Evolutionary conservation across 306 rosid genomes (phyloP).

Genomic region (Sechiopsis laciniata): DNA sequence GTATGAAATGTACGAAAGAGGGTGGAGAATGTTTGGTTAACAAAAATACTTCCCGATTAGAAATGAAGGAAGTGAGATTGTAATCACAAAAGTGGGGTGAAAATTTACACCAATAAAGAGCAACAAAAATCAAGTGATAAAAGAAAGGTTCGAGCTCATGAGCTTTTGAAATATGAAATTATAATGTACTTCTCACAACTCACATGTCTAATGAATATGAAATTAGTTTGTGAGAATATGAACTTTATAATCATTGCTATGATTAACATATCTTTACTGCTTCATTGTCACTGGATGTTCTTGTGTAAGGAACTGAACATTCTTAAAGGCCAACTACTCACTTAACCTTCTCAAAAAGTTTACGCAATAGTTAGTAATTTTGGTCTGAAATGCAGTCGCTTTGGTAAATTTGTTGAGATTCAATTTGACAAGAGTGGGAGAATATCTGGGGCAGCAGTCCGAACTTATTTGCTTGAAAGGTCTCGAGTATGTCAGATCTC

Average conservation of each 20-base stretch:
- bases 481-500: conserved; percentile 99
- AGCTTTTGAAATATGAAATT: not conserved
- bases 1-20: too few relatives aligned
- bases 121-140: too few relatives aligned
- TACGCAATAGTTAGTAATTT: not conserved
- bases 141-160: too few relatives aligned
- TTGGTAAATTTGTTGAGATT: conserved; percentile 98
- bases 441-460: conserved; percentile 94
- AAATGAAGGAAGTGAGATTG: too few relatives aligned
- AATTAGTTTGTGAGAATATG: not conserved
- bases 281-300: not conserved
- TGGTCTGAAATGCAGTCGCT: conserved; percentile 73
- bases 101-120: too few relatives aligned
- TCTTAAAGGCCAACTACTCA: not conserved
- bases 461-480: conserved; percentile 95
- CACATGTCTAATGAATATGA: not conserved
- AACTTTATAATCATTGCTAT: conserved; percentile 11
- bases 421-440: conserved; percentile 99
- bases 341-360: not conserved
- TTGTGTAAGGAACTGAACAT: not conserved
- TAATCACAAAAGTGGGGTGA: too few relatives aligned
- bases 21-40: too few relatives aligned
- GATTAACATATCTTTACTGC: conserved; percentile 13
- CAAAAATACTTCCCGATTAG: too few relatives aligned
- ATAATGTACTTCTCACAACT: not conserved